Evolutionary conservation across 2,329 filamentous ascomycete species (phyloP).

Genomic region (Chrysoporthe cubensis): DNA sequence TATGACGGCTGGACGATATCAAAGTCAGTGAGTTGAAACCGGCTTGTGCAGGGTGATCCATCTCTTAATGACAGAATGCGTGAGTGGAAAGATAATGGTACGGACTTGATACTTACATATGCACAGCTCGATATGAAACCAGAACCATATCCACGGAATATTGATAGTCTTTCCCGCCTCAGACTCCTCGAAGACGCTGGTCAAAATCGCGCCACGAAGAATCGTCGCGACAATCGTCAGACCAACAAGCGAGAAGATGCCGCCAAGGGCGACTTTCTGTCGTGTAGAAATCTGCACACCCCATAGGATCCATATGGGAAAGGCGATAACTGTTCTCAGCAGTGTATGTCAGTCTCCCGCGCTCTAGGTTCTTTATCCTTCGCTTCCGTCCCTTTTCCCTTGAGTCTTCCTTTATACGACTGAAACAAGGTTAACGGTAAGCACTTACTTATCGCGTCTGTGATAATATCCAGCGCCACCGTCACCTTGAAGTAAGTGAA

Average conservation of each 20-base stretch:
- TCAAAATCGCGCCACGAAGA: slow-evolving; percentile 24
- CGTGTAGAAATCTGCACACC: slow-evolving; percentile 24
- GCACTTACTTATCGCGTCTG: slow-evolving; percentile 17
- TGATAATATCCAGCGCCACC: slow-evolving; percentile 23
- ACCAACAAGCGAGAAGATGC: slow-evolving; percentile 28
- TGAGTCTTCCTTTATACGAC: neutral
- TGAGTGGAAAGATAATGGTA: neutral
- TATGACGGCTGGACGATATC: slow-evolving; percentile 14
- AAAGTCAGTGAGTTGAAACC: neutral
- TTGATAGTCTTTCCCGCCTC: slow-evolving; percentile 24
- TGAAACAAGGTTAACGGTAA: neutral
- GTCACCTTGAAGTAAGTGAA: slow-evolving; percentile 28
- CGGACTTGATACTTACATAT: slow-evolving; percentile 13
- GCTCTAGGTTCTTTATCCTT: neutral
- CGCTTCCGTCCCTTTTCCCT: neutral
- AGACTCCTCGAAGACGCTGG: slow-evolving; percentile 23
- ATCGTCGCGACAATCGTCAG: slow-evolving; percentile 27
- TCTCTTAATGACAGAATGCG: neutral
- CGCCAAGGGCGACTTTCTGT: slow-evolving; percentile 25
- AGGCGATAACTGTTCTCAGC: slow-evolving; percentile 21
- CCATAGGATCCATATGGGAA: slow-evolving; percentile 27
- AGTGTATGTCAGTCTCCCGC: neutral
- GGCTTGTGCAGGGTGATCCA: neutral
- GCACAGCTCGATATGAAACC: slow-evolving; percentile 28
- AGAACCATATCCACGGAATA: slow-evolving; percentile 30